phyloP scores from a whole-genome alignment of 176 grass and related monocot species.

The Metroxylon sagu region DNA sequence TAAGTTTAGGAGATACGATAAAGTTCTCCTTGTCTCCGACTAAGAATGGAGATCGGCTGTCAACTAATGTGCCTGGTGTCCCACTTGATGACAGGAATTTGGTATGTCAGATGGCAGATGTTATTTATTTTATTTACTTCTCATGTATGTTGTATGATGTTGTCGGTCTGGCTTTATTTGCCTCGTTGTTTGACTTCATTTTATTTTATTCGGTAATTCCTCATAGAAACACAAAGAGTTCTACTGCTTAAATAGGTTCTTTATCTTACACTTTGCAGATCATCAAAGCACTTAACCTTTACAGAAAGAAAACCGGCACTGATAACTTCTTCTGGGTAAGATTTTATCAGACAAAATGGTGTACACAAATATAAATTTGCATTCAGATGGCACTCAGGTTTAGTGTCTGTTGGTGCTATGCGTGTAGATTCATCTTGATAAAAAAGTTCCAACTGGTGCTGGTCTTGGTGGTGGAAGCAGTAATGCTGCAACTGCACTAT shows the following conservation, averaged over 20 bases:
- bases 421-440: slow-evolving; percentile 89
- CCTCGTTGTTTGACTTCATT: too few species aligned
- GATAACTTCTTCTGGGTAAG: slow-evolving; percentile 93
- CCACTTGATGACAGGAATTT: slow-evolving; percentile 91
- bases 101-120: slow-evolving; percentile 25
- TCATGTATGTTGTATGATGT: too few species aligned
- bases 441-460: slow-evolving; percentile 96
- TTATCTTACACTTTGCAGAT: slow-evolving; percentile 39
- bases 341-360: slow-evolving; percentile 2
- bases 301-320: slow-evolving; percentile 83
- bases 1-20: slow-evolving; percentile 96
- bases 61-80: slow-evolving; percentile 81
- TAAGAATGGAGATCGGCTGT: slow-evolving; percentile 78
- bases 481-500: slow-evolving; percentile 94
- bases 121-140: too few species aligned
- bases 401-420: not conserved
- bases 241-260: too few species aligned
- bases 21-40: slow-evolving; percentile 95
- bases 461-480: slow-evolving; percentile 97
- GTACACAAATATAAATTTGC: too few species aligned
- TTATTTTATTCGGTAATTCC: too few species aligned
- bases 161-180: too few species aligned
- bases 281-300: slow-evolving; percentile 93
- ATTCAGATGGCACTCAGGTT: too few species aligned
- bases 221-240: too few species aligned